phyloP scores from a whole-genome alignment of 2,329 filamentous ascomycete genomes.

The Penicillium sp. region DNA sequence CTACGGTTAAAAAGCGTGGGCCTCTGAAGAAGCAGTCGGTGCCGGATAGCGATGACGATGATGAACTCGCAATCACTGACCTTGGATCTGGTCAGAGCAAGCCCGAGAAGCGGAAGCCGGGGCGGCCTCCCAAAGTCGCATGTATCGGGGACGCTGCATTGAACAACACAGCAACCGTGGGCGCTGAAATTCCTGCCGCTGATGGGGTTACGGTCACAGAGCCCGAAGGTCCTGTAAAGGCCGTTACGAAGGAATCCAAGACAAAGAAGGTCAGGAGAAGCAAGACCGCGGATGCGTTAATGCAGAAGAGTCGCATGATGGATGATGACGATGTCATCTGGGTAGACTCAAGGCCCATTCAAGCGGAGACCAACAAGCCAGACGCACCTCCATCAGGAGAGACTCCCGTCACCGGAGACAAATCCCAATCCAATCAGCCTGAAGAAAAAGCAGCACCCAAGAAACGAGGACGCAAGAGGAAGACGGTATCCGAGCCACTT shows the following conservation, averaged over 20 bases:
- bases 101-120: slow-evolving; percentile 21
- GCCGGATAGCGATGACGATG: slow-evolving; percentile 28
- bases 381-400: neutral
- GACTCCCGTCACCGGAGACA: neutral
- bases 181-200: neutral
- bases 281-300: slow-evolving; percentile 39
- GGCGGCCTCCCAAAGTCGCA: slow-evolving; percentile 17
- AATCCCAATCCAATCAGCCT: neutral
- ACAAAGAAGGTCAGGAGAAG: slow-evolving; percentile 48
- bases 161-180: neutral
- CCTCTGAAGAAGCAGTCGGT: slow-evolving; percentile 31
- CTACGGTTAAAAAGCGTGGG: slow-evolving; percentile 26
- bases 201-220: neutral
- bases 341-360: slow-evolving; percentile 33
- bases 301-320: slow-evolving; percentile 29
- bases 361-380: neutral
- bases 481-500: slow-evolving; percentile 31
- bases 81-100: slow-evolving; percentile 2
- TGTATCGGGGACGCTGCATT: neutral
- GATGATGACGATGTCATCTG: slow-evolving; percentile 44
- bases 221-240: neutral
- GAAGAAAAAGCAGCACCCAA: slow-evolving; percentile 29
- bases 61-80: slow-evolving; percentile 24
- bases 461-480: slow-evolving; percentile 46
- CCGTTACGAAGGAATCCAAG: slow-evolving; percentile 29